Conservation (phyloP, 2,329 filamentous ascomycete genomes). For the Chaetomium sp. region DNA sequence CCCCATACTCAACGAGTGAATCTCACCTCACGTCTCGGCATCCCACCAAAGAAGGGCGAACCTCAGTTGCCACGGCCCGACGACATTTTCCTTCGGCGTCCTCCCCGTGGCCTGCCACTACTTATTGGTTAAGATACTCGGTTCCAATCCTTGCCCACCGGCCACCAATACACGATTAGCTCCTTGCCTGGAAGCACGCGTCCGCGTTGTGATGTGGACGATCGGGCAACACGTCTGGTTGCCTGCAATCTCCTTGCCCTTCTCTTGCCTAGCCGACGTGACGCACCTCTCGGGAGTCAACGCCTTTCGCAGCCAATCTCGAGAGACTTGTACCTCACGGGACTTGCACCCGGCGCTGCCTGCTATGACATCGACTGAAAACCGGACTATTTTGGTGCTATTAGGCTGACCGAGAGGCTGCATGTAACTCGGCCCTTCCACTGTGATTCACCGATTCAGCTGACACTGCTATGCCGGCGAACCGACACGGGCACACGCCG, state of each 20-base stretch:
- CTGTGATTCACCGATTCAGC: background rate
- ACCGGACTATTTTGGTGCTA: no score
- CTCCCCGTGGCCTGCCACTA: background rate
- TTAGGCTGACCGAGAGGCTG: slow-evolving; percentile 1
- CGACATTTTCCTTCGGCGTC: background rate
- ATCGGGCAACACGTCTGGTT: no score
- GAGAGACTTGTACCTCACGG: no score
- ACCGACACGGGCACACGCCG: background rate
- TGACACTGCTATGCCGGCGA: background rate
- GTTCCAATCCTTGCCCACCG: background rate
- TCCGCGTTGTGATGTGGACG: no score
- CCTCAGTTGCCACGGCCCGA: slow-evolving; percentile 16
- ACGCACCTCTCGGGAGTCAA: no score
- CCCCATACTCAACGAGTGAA: background rate
- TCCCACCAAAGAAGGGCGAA: background rate
- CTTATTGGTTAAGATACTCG: background rate
- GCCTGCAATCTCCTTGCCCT: no score
- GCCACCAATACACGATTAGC: background rate
- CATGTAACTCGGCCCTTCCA: background rate
- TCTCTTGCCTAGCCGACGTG: no score
- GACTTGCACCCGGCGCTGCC: no score
- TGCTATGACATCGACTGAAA: no score
- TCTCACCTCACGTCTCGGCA: background rate
- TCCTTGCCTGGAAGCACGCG: no score
- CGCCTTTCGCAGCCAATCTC: no score